Percentiles rank a stretch among this genome's conserved stretches.
phyloP scores from a whole-genome alignment of 441 rosid species.

The Pelargonium myrrhifolium region DNA sequence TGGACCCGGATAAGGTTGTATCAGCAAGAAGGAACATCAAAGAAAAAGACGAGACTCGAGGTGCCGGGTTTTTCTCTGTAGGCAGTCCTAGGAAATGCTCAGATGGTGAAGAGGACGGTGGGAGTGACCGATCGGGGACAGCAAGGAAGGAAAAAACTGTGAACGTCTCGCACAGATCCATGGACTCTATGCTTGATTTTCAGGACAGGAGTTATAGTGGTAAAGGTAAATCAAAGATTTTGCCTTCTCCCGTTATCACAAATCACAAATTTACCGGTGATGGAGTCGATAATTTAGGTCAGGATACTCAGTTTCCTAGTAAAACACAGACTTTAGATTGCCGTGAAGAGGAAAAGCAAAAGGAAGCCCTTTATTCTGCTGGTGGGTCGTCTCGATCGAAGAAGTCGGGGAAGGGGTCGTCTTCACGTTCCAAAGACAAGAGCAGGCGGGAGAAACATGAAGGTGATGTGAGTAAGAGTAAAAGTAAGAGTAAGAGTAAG shows the following conservation, averaged over 20 bases:
- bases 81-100: conserved; percentile 45
- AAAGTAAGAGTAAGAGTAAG: conserved; percentile 21
- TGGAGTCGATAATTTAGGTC: conserved; percentile 37
- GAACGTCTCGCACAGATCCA: conserved; percentile 33
- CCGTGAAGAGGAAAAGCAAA: conserved; percentile 39
- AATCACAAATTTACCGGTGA: conserved; percentile 31
- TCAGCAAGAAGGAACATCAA: conserved; percentile 32
- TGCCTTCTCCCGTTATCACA: conserved; percentile 38
- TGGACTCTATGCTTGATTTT: conserved; percentile 39
- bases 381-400: conserved; percentile 31
- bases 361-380: conserved; percentile 34
- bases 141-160: conserved; percentile 34
- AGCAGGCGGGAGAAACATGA: conserved; percentile 38
- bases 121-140: conserved; percentile 51
- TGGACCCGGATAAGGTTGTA: conserved; percentile 40
- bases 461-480: conserved; percentile 22
- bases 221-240: conserved; percentile 39
- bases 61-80: conserved; percentile 32
- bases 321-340: conserved; percentile 30
- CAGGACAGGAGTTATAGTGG: conserved; percentile 40
- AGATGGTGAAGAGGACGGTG: conserved; percentile 56
- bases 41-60: conserved; percentile 40
- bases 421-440: conserved; percentile 61
- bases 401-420: conserved; percentile 59
- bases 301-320: conserved; percentile 27